These are phyloP conservation scores for Galerina marginata DNA, from an alignment of 768 basidiomycete species.

Conservation along the genomic window DNA sequence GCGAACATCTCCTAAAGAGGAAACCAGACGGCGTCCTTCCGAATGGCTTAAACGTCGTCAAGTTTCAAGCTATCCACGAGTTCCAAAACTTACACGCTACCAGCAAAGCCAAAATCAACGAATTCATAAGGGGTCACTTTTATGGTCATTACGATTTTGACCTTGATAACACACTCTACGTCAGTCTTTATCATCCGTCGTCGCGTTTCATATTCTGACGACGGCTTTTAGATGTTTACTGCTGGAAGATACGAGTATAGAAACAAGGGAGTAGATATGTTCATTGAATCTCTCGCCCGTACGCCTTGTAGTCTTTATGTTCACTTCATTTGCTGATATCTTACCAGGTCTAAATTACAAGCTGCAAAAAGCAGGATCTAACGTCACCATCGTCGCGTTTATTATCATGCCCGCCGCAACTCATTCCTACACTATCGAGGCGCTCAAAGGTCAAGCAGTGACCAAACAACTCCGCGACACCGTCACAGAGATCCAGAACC, in stretches of 20 bases:
- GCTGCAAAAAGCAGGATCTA: conserved; percentile 63
- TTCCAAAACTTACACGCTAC: conserved; percentile 95
- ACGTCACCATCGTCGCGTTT: conserved; percentile 92
- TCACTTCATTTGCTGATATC: background rate
- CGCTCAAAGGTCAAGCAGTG: conserved; percentile 94
- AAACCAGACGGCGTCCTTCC: conserved; percentile 98
- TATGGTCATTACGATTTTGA: conserved; percentile 98
- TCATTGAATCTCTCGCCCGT: conserved; percentile 96
- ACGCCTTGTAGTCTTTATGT: conserved; percentile 26
- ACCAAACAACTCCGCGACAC: conserved; percentile 97
- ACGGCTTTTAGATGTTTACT: conserved; percentile 81
- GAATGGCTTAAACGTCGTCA: conserved; percentile 97
- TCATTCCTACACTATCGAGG: conserved; percentile 96
- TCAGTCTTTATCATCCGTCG: conserved; percentile 36
- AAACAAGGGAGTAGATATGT: conserved; percentile 99
- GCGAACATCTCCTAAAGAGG: conserved; percentile 94
- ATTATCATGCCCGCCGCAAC: conserved; percentile 98
- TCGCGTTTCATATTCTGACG: conserved; percentile 1
- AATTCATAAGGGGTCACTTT: conserved; percentile 97
- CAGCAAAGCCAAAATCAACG: conserved; percentile 97
- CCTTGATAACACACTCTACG: conserved; percentile 88
- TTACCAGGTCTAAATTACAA: conserved; percentile 53
- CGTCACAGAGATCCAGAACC: conserved; percentile 92
- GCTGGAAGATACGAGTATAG: conserved; percentile 99
- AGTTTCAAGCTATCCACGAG: conserved; percentile 99